Conservation (phyloP, 768 basidiomycete genomes). For the Lactarius hatsudake region DNA sequence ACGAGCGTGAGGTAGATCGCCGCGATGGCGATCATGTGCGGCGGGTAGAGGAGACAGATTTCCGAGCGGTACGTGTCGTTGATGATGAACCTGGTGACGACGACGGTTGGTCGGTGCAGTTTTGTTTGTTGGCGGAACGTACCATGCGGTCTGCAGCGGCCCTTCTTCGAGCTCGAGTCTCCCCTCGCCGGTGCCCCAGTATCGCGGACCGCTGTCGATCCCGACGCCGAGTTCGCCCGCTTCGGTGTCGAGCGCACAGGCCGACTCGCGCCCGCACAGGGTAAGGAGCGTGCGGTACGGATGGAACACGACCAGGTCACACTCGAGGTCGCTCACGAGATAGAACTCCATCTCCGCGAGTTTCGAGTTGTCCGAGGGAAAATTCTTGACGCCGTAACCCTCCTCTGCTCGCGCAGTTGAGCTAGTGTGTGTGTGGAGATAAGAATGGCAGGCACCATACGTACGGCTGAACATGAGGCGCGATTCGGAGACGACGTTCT, state of each 20-base stretch:
- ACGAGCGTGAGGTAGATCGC: conserved; percentile 87
- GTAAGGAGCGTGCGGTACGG: conserved; percentile 88
- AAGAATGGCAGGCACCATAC: conserved; percentile 37
- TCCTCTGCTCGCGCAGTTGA: conserved; percentile 41
- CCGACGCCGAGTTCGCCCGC: conserved; percentile 54
- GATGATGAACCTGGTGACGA: conserved; percentile 68
- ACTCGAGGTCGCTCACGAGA: conserved; percentile 93
- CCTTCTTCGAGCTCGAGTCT: conserved; percentile 72
- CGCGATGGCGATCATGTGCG: conserved; percentile 90
- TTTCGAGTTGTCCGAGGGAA: conserved; percentile 84
- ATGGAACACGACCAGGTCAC: conserved; percentile 89
- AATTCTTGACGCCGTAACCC: conserved; percentile 72
- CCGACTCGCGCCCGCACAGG: conserved; percentile 63
- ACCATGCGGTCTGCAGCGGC: conserved; percentile 92
- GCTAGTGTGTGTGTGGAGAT: neutral
- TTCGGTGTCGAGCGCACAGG: conserved; percentile 47
- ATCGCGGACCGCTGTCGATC: conserved; percentile 55
- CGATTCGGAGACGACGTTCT: conserved; percentile 84
- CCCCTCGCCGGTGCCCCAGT: conserved; percentile 80
- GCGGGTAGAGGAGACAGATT: conserved; percentile 90
- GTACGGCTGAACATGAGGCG: conserved; percentile 69
- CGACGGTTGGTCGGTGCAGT: too few species aligned
- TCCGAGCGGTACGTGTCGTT: conserved; percentile 96
- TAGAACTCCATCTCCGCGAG: conserved; percentile 99
- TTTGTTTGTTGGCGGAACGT: conserved; percentile 30